Evolutionary conservation across 2,329 filamentous ascomycete genomes (phyloP).

Genomic region (Nemania serpens): DNA sequence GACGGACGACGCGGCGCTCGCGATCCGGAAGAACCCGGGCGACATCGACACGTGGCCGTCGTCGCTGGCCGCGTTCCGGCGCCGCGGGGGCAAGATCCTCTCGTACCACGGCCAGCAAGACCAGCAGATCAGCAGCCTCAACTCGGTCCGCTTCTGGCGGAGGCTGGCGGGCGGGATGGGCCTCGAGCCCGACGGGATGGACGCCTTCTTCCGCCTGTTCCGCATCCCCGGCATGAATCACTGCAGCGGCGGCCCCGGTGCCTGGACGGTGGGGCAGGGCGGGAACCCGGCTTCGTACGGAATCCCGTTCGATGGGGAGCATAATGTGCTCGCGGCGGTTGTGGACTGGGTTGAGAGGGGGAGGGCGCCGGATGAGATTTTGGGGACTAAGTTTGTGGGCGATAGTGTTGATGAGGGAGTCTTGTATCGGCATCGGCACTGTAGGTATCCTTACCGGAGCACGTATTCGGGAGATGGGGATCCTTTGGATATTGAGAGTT

Average conservation of each 20-base stretch:
- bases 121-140: slow-evolving; percentile 50
- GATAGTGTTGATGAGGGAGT: slow-evolving; percentile 34
- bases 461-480: slow-evolving; percentile 39
- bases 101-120: slow-evolving; percentile 47
- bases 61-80: slow-evolving; percentile 43
- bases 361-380: slow-evolving; percentile 46
- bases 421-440: slow-evolving; percentile 42
- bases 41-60: slow-evolving; percentile 41
- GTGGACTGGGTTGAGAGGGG: slow-evolving; percentile 55
- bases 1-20: slow-evolving; percentile 41
- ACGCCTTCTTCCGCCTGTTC: slow-evolving; percentile 50
- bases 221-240: slow-evolving; percentile 54
- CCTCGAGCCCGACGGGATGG: slow-evolving; percentile 11
- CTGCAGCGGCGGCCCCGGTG: slow-evolving; percentile 53
- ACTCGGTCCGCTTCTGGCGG: slow-evolving; percentile 52
- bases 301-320: slow-evolving; percentile 41
- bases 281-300: slow-evolving; percentile 25
- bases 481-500: slow-evolving; percentile 35
- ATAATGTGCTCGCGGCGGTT: slow-evolving; percentile 53
- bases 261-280: slow-evolving; percentile 41
- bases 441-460: slow-evolving; percentile 43
- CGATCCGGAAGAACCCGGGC: slow-evolving; percentile 27
- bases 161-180: slow-evolving; percentile 49
- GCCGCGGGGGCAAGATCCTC: slow-evolving; percentile 47
- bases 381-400: slow-evolving; percentile 44